Conservation (phyloP, 139 green algal genomes). For the Pleodorina starrii region DNA sequence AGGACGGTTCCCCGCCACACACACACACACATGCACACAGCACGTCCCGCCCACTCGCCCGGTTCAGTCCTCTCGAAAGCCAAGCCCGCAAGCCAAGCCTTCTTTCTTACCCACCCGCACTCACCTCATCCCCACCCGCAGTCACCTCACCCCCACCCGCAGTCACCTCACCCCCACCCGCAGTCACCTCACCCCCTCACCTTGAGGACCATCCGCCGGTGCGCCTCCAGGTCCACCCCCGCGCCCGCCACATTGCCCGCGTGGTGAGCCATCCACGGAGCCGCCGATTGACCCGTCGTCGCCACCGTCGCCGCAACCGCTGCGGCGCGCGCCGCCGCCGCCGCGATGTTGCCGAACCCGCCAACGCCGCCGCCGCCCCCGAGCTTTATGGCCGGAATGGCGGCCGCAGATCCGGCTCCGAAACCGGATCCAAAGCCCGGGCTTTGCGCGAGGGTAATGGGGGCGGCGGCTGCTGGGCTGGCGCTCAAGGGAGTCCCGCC, state of each 20-base stretch:
- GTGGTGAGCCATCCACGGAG: conserved; percentile 36
- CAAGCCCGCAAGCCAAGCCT: too few species aligned
- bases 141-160: too few species aligned
- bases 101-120: too few species aligned
- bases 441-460: not conserved
- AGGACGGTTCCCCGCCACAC: too few species aligned
- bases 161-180: not conserved
- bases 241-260: conserved; percentile 9
- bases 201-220: conserved; percentile 45
- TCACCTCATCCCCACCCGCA: too few species aligned
- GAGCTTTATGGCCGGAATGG: conserved; percentile 10
- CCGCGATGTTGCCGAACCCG: conserved; percentile 17
- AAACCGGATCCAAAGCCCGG: not conserved
- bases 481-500: too few species aligned
- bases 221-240: conserved; percentile 33
- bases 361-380: not conserved
- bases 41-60: too few species aligned
- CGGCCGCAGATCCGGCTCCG: not conserved
- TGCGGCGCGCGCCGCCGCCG: conserved; percentile 4
- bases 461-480: not conserved
- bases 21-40: too few species aligned
- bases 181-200: not conserved
- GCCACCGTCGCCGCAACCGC: not conserved
- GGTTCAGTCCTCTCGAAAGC: too few species aligned
- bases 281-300: conserved; percentile 13